Conservation (phyloP, 208 protist genomes). For the Acanthamoeba lenticulata region DNA sequence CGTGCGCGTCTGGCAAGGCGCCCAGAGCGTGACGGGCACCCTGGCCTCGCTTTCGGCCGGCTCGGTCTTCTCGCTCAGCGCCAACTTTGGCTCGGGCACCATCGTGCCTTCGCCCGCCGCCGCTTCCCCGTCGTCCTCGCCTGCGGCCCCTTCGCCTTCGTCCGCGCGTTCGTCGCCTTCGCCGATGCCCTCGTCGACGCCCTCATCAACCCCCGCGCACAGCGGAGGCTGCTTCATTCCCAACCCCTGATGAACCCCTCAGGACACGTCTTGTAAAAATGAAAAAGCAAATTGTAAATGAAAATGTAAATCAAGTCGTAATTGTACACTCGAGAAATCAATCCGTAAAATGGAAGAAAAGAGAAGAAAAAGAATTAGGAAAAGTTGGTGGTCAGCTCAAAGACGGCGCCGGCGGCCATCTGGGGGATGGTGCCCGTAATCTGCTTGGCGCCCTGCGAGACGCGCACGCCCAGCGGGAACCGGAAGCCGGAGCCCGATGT, state of each 20-base stretch:
- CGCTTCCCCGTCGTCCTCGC: background rate
- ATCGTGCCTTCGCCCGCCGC: background rate
- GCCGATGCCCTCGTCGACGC: background rate
- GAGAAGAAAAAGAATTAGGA: background rate
- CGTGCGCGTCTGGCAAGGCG: conserved; percentile 14
- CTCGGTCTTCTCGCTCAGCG: background rate
- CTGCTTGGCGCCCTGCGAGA: background rate
- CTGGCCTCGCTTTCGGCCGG: background rate
- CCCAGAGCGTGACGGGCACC: background rate
- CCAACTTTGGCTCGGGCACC: no score
- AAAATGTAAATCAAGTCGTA: background rate
- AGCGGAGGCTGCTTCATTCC: background rate
- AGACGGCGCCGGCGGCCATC: background rate
- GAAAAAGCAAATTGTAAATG: background rate
- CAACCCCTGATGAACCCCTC: no score
- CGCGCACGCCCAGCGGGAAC: conserved; percentile 15
- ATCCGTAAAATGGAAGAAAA: background rate
- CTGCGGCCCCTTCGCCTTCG: no score
- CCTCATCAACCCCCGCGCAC: background rate
- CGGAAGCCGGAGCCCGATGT: conserved; percentile 4
- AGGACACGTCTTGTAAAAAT: no score
- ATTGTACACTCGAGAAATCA: background rate
- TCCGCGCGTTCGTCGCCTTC: no score
- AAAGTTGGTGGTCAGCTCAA: background rate
- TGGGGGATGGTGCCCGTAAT: background rate